Evolutionary conservation across 2,329 filamentous ascomycete genomes (phyloP).

Genomic region (Scedosporium boydii): DNA sequence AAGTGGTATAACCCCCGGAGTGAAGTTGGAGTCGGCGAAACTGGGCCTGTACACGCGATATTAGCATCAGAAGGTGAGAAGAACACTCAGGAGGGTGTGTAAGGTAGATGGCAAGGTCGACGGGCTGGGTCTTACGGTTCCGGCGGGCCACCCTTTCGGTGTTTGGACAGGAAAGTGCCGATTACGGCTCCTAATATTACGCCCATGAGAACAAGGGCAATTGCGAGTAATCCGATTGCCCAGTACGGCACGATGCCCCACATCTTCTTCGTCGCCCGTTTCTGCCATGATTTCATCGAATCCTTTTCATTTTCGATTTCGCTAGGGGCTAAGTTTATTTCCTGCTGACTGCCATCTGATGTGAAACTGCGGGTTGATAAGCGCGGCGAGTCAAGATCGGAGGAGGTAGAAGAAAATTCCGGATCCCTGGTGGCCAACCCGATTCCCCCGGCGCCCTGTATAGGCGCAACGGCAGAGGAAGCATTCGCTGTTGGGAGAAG

Average conservation of each 20-base stretch:
- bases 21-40: slow-evolving; percentile 3
- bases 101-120: not conserved
- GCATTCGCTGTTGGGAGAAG: not conserved
- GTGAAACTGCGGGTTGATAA: slow-evolving; percentile 43
- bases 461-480: slow-evolving; percentile 14
- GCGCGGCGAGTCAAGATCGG: slow-evolving; percentile 40
- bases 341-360: slow-evolving; percentile 41
- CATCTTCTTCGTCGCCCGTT: slow-evolving; percentile 41
- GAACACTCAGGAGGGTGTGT: not conserved
- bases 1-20: slow-evolving; percentile 32
- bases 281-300: slow-evolving; percentile 38
- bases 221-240: slow-evolving; percentile 42
- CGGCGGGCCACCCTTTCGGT: slow-evolving; percentile 15
- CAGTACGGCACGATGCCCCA: slow-evolving; percentile 53
- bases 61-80: not conserved
- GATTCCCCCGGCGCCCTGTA: slow-evolving; percentile 51
- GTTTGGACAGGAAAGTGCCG: slow-evolving; percentile 31
- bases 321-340: slow-evolving; percentile 42
- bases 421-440: slow-evolving; percentile 52
- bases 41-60: not conserved
- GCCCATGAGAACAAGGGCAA: slow-evolving; percentile 41
- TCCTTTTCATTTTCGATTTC: slow-evolving; percentile 36
- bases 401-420: slow-evolving; percentile 48
- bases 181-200: slow-evolving; percentile 49
- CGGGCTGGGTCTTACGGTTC: not conserved